A percentile compares a stretch with the other conserved stretches of the same genome.
Evolutionary conservation across 2,329 filamentous ascomycete genomes (phyloP).

Genomic region (Volutella citrinella): DNA sequence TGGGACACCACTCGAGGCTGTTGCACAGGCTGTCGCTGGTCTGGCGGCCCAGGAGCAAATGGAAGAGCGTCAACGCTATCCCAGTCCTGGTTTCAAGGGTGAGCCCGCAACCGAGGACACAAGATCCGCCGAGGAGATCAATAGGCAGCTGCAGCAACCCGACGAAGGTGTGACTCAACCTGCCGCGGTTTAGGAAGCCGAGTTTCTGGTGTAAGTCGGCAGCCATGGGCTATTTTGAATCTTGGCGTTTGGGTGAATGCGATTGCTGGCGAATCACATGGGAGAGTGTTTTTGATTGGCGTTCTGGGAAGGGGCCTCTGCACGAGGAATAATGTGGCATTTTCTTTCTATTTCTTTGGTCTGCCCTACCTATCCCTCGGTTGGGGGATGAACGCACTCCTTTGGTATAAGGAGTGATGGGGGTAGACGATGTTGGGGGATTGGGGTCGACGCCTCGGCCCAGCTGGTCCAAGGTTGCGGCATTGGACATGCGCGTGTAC

Average conservation of each 20-base stretch:
- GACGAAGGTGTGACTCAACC: slow-evolving; percentile 26
- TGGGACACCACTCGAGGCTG: slow-evolving; percentile 43
- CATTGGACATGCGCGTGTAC: too few relatives aligned
- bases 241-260: too few relatives aligned
- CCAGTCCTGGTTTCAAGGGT: slow-evolving; percentile 32
- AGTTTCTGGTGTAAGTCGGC: not conserved
- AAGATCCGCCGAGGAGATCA: slow-evolving; percentile 51
- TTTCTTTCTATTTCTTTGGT: not conserved
- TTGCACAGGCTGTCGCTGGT: slow-evolving; percentile 48
- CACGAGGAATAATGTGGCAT: not conserved
- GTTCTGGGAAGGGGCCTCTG: not conserved
- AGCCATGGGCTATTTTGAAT: too few relatives aligned
- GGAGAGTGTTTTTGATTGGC: not conserved
- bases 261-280: too few relatives aligned
- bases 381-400: too few relatives aligned
- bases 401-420: too few relatives aligned
- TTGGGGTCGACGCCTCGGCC: too few relatives aligned
- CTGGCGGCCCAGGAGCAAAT: slow-evolving; percentile 41
- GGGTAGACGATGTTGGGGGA: too few relatives aligned
- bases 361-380: slow-evolving; percentile 4
- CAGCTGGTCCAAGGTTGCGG: too few relatives aligned
- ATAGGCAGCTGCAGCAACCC: slow-evolving; percentile 49
- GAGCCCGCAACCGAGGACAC: slow-evolving; percentile 40
- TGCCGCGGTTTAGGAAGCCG: slow-evolving; percentile 15
- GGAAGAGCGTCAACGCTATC: slow-evolving; percentile 34